Percentiles rank a stretch among this genome's conserved stretches.
phyloP scores from a whole-genome alignment of 495 filamentous ascomycete species.

The Thermothielavioides terrestris region DNA sequence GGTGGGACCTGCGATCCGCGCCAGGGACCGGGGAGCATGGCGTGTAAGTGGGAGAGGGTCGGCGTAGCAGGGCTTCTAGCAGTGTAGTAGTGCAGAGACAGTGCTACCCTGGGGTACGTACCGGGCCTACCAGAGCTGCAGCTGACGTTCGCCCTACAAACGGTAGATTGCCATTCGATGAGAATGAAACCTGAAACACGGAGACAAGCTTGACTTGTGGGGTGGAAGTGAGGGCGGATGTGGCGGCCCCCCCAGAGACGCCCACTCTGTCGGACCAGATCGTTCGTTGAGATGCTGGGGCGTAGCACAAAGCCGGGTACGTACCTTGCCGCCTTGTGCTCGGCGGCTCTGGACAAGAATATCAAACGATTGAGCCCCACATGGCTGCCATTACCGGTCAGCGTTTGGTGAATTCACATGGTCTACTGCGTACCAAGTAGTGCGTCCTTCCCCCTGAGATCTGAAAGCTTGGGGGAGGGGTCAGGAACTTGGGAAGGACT shows the following conservation, averaged over 20 bases:
- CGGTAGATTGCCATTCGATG: slow-evolving; percentile 13
- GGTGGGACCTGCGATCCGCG: slow-evolving; percentile 6
- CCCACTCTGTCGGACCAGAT: slow-evolving; percentile 2
- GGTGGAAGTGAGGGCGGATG: slow-evolving; percentile 3
- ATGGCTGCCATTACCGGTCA: not conserved
- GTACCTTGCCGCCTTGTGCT: slow-evolving; percentile 9
- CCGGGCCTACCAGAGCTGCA: slow-evolving; percentile 18
- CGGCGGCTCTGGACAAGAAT: slow-evolving; percentile 23
- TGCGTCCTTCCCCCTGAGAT: no score
- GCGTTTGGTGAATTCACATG: not conserved
- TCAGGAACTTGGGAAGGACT: no score
- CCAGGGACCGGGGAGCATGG: not conserved
- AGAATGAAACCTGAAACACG: slow-evolving; percentile 40
- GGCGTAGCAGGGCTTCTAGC: not conserved
- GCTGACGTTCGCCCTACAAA: slow-evolving; percentile 12
- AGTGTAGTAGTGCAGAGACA: no score
- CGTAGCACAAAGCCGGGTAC: slow-evolving; percentile 11
- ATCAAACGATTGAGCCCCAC: slow-evolving; percentile 11
- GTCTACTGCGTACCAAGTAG: no score
- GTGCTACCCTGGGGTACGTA: no score
- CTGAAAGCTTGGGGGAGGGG: no score
- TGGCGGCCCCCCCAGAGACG: slow-evolving; percentile 10
- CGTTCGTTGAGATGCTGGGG: slow-evolving; percentile 12
- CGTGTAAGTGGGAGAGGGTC: not conserved
- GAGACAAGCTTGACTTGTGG: slow-evolving; percentile 21